Percentiles rank a stretch among this genome's conserved stretches.
Conservation (phyloP, 2,329 filamentous ascomycete genomes). For the Didymella pomorum region DNA sequence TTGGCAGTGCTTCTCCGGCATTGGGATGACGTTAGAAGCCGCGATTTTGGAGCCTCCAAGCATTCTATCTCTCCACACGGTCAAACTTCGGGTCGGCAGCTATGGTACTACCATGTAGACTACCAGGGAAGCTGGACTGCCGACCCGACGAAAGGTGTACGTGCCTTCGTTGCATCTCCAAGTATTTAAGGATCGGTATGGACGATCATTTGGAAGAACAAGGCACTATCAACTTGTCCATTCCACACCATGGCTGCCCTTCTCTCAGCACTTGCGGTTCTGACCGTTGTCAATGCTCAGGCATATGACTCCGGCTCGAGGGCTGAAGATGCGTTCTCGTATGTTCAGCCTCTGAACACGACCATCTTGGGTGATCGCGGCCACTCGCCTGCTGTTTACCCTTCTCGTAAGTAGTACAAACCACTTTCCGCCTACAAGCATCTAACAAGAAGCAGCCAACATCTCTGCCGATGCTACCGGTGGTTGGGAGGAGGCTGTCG, state of each 20-base stretch:
- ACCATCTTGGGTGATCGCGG: slow-evolving; percentile 42
- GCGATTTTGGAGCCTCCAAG: slow-evolving; percentile 17
- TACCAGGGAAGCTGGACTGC: slow-evolving; percentile 8
- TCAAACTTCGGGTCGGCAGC: slow-evolving; percentile 32
- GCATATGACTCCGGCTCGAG: slow-evolving; percentile 29
- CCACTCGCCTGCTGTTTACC: slow-evolving; percentile 40
- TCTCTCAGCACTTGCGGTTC: slow-evolving; percentile 35
- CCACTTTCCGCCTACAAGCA: neutral
- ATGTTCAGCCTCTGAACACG: slow-evolving; percentile 42
- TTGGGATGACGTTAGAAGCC: slow-evolving; percentile 27
- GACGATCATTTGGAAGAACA: slow-evolving; percentile 11
- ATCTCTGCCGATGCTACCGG: slow-evolving; percentile 38
- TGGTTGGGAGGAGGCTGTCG: slow-evolving; percentile 45
- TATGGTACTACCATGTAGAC: slow-evolving; percentile 3
- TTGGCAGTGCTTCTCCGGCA: slow-evolving; percentile 32
- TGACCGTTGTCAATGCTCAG: slow-evolving; percentile 37
- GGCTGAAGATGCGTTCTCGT: slow-evolving; percentile 36
- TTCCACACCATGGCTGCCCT: slow-evolving; percentile 37
- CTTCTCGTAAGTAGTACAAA: slow-evolving; percentile 35
- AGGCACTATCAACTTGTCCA: slow-evolving; percentile 26
- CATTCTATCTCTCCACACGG: slow-evolving; percentile 28
- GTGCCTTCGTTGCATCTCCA: slow-evolving; percentile 6
- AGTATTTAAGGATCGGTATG: slow-evolving; percentile 33
- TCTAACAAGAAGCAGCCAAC: slow-evolving; percentile 53
- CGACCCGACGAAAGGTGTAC: slow-evolving; percentile 13